Base-by-base conservation (phyloP, 164 flowering plant genomes). In the Euptelea pleiosperma region DNA sequence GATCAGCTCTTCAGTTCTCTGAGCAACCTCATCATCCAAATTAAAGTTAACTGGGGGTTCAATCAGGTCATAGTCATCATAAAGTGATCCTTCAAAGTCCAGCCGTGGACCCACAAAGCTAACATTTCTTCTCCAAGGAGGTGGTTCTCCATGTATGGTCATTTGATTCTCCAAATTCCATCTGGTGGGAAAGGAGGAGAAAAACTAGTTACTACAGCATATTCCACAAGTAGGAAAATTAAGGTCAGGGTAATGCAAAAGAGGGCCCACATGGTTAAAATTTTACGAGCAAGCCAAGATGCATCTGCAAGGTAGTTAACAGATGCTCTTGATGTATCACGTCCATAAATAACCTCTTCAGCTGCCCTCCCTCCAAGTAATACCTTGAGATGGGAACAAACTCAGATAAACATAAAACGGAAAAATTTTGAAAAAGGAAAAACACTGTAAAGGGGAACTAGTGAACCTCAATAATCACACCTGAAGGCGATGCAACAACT, bases 271-370 rank as follows among this genome's bases (percentile, higher is more conserved):
- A 87, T 79, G 71, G 98, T 85, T 65, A 90, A 69, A 58, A 93
- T 93, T 77, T 93, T 93, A 53, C 98, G 94, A 61, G 98, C 98
- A 57, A 93, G 94, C 98, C 98, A 93, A 37, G 92, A 82, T 52
- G 98, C 98, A 84, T 87, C 91, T 34, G 92, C 90, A 59, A 93
- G 87, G 67, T 90, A 86, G 73, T 59, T 68, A 54, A 84, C 82
- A 18, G 98, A 93, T 44, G 92, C 94, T 61, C 57, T 82, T 35
- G 98, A 93, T 46, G 97, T 84, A 70, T 93, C 96, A 49, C 77
- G 72, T 37, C 98, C 97, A 73, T 79, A 87, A 45, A 93, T 82
- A 18, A 93, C 85, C 73, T 93, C 98, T 74, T 93, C 98, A 21
- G 98, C 97, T 51, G 98, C 98, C 64, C 98, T 82, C 14, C 89